Conservation (phyloP, 2,329 filamentous ascomycete species). For the Parafenestella ontariensis region DNA sequence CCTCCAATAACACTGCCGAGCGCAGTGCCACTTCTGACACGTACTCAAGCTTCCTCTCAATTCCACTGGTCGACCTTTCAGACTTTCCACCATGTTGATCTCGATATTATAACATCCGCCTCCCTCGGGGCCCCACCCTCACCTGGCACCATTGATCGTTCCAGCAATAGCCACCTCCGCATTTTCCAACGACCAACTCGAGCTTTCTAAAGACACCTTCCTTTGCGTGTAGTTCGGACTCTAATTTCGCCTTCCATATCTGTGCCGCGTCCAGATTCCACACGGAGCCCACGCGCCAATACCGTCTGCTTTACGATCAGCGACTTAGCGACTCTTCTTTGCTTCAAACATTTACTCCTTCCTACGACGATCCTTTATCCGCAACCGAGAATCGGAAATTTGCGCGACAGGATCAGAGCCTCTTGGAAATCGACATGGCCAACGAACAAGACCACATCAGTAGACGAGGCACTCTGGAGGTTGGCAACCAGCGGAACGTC, state of each 20-base stretch:
- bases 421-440: slow-evolving; percentile 35
- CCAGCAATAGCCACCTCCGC: slow-evolving; percentile 16
- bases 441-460: slow-evolving; percentile 41
- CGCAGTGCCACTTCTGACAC: slow-evolving; percentile 32
- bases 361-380: background rate
- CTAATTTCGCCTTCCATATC: background rate
- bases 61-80: slow-evolving; percentile 37
- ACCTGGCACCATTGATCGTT: slow-evolving; percentile 15
- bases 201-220: slow-evolving; percentile 13
- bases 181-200: slow-evolving; percentile 6
- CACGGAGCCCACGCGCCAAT: background rate
- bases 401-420: slow-evolving; percentile 1
- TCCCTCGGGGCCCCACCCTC: slow-evolving; percentile 45
- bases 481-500: slow-evolving; percentile 31
- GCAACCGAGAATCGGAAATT: background rate
- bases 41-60: slow-evolving; percentile 22
- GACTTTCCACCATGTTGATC: slow-evolving; percentile 41
- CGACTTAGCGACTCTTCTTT: background rate
- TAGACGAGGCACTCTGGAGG: slow-evolving; percentile 39
- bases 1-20: slow-evolving; percentile 29
- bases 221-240: slow-evolving; percentile 6
- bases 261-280: background rate
- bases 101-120: slow-evolving; percentile 47
- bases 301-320: background rate
- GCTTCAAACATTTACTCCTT: background rate